Conservation (phyloP, 345 rosid genomes). For the Eucalyptus curtisii region DNA sequence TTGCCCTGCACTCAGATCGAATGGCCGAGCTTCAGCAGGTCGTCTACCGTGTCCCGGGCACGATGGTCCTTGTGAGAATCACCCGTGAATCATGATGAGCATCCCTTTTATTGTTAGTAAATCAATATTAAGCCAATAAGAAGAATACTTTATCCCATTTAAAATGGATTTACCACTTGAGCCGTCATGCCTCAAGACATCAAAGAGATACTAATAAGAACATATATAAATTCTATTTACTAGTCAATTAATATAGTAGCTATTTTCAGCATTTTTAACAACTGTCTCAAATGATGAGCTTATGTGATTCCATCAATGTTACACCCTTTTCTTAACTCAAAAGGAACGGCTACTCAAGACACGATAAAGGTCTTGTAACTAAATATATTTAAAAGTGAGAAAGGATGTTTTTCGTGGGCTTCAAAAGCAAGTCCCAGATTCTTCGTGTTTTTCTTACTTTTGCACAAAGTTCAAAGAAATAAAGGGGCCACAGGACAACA, state of each 20-base stretch:
- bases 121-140: not conserved
- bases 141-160: not conserved
- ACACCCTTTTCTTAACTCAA: not conserved
- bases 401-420: not conserved
- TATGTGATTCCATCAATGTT: not conserved
- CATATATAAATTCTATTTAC: not conserved
- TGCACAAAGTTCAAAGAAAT: not conserved
- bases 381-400: not conserved
- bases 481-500: not conserved
- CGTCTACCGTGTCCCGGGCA: not conserved
- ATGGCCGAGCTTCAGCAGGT: not conserved
- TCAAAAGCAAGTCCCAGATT: slow-evolving; percentile 11
- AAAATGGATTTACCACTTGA: not conserved
- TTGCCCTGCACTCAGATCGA: not conserved
- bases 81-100: not conserved
- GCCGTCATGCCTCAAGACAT: not conserved
- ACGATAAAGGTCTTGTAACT: not conserved
- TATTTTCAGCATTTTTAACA: not conserved
- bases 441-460: not conserved
- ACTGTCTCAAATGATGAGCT: not conserved
- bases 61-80: not conserved
- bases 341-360: not conserved
- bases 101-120: not conserved
- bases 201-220: not conserved
- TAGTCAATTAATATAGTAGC: not conserved